Percentiles rank a stretch among this genome's conserved stretches.
These are phyloP conservation scores for Exserohilum rostratum DNA, from an alignment of 2,329 filamentous ascomycete species.

Conservation along the genomic window DNA sequence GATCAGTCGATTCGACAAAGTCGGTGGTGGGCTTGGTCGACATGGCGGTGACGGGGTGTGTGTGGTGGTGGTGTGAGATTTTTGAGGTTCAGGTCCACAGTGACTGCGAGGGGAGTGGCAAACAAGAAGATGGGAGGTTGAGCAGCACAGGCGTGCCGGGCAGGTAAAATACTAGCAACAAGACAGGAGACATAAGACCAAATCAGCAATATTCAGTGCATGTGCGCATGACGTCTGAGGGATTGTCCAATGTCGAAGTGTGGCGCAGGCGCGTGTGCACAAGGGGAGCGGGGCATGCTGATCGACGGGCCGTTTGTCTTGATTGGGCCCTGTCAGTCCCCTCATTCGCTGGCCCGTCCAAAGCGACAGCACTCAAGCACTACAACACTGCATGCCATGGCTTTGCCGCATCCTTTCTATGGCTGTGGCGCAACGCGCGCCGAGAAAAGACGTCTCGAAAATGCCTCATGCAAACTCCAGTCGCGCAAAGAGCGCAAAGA, in stretches of 20 bases:
- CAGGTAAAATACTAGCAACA: no score
- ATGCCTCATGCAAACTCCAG: not conserved
- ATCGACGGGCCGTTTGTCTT: slow-evolving; percentile 15
- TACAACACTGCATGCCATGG: slow-evolving; percentile 7
- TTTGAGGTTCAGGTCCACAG: no score
- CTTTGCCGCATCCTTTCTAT: slow-evolving; percentile 1
- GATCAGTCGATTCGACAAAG: slow-evolving; percentile 24
- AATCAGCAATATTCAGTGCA: slow-evolving; percentile 23
- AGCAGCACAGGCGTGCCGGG: not conserved
- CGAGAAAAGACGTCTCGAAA: not conserved
- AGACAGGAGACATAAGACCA: slow-evolving; percentile 4
- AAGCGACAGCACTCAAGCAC: slow-evolving; percentile 19
- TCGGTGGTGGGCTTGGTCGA: slow-evolving; percentile 22
- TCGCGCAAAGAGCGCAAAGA: not conserved
- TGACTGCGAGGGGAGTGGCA: not conserved
- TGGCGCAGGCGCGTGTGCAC: slow-evolving; percentile 34
- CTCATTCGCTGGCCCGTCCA: slow-evolving; percentile 15
- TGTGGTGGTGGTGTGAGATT: not conserved
- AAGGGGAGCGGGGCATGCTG: slow-evolving; percentile 34
- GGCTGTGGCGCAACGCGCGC: not conserved
- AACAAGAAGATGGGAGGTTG: not conserved
- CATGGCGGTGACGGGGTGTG: slow-evolving; percentile 36
- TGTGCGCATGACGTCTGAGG: slow-evolving; percentile 40
- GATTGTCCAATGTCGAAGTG: slow-evolving; percentile 22
- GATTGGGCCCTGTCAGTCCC: slow-evolving; percentile 18